phyloP scores from a whole-genome alignment of 148 eudicot species.

The Suaeda aralocaspica region DNA sequence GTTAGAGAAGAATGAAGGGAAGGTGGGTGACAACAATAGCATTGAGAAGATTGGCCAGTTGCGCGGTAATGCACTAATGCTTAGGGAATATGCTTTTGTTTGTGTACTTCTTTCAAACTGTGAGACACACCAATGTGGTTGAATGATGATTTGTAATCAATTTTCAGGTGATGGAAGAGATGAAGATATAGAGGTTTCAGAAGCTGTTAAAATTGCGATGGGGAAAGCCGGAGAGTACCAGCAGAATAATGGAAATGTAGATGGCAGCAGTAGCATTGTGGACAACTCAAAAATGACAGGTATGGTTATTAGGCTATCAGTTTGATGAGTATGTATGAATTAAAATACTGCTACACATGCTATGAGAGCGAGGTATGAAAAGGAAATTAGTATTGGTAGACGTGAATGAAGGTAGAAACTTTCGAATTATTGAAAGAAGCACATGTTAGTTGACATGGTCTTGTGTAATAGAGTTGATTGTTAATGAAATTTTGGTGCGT shows the following conservation, averaged over 20 bases:
- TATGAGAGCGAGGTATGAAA: not conserved
- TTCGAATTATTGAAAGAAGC: not conserved
- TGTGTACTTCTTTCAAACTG: not conserved
- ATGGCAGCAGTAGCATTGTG: slow-evolving; percentile 8
- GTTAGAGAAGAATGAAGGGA: slow-evolving; percentile 23
- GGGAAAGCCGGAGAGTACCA: slow-evolving; percentile 39
- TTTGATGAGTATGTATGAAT: not conserved
- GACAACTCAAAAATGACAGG: slow-evolving; percentile 17
- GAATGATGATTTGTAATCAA: not conserved
- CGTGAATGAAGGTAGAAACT: not conserved
- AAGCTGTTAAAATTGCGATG: slow-evolving; percentile 33
- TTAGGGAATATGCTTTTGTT: slow-evolving; percentile 2
- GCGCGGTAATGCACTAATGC: slow-evolving; percentile 22
- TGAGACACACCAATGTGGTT: not conserved
- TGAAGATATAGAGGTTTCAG: slow-evolving; percentile 29
- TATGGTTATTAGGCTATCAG: slow-evolving; percentile 8
- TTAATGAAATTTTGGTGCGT: slow-evolving; percentile 22
- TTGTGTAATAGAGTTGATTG: slow-evolving; percentile 2
- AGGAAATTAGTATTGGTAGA: not conserved
- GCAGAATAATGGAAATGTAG: slow-evolving; percentile 28
- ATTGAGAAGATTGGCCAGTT: slow-evolving; percentile 15
- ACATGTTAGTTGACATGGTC: not conserved
- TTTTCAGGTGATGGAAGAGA: slow-evolving; percentile 20
- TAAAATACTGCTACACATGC: not conserved
- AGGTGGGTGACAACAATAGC: not conserved